Evolutionary conservation across 768 basidiomycete species (phyloP), one percentile per base, ranked within the genome.

Genomic region (Leccinum incarnatum): DNA sequence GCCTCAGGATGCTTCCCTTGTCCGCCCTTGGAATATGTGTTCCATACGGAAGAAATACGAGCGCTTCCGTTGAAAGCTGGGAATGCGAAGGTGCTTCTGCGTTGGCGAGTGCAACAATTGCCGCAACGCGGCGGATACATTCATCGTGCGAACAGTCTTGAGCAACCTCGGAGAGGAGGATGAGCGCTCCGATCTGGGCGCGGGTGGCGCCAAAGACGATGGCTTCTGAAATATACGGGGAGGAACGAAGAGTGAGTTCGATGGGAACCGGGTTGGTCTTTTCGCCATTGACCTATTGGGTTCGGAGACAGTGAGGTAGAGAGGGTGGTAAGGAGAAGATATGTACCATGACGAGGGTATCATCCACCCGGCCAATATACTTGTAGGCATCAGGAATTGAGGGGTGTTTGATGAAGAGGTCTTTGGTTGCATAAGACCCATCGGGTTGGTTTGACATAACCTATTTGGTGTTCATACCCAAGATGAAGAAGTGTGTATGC

Each of bases 201-300:
- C 77, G 69, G 10, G 71, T 77, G 15, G 77, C 73, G 11, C 83
- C 83, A 45, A 85, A 84, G 52, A 85, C 77, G 62, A 84, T 77
- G 30, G 79, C 82, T 54, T 85, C 83, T 0, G 73, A 68, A 17
- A 47, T 47, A 40, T 40, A 40, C 17, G 80, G 77, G 4, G 70
- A 70, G 3, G 81, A 81, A 19, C 79, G 79, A 55, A 84, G 77
- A 19, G 75, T 71, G 40, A 81, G 74, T 62, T 83, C 83, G 54
- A 83, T 81, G 0, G 82, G 81, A 5, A 82, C 78, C 5, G 81
- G 81, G 60, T 83, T 83, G 10, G 81, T 82, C 72, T 84, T 84
- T 69, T 84, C 83, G 7, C 83, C 81, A 11, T 70, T 69, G 1
- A 72, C 63, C 69, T 69, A n/a, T 10, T 74, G 11, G 68, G 15